Base-by-base conservation (phyloP, 441 rosid genomes). In the Arabidopsis hybrid region DNA sequence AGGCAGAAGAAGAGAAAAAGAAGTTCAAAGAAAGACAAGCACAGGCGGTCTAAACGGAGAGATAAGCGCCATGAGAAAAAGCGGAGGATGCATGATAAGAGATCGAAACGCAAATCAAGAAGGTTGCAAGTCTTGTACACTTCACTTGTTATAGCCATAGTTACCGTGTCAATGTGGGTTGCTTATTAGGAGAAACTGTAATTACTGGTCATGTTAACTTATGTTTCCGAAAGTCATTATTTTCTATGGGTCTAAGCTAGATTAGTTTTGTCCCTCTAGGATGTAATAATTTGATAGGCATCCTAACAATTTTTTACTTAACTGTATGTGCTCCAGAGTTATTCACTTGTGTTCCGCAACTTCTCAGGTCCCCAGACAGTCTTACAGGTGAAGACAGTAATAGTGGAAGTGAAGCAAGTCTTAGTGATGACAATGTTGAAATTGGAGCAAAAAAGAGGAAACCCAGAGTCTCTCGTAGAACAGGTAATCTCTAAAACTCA, bases 11-110 rank as follows among this genome's bases (percentile, higher is more conserved):
- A 86, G 86, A 88, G 95, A 72, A 92, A 86, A 83, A 89, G 85
- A 82, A 83, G 87, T 73, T 90, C 91, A 47, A 95, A 81, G 79
- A 84, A 81, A 73, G 99, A 88, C 43, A 92, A 86, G 76, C 75
- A 86, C 77, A 89, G 78, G 56, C 93, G 89, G 79, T 83, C 86
- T 49, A 92, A 86, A 63, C 84, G 82, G 80, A 83, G 93, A 78
- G 97, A 95, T 49, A 92, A 76, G 74, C 85, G 88, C 10, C 96
- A 85, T 64, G 97, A 91, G 21, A 85, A 80, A 79, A 92, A 84
- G 83, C 87, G 88, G 40, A 92, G 74, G 82, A 84, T 82, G 69
- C 89, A 69, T 67, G 97, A 87, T 50, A 91, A 80, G 83, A 85
- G 82, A 80, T 84, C 88, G n/a, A 95, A 84, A 71, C 97, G 82